Percentiles rank a stretch among this genome's conserved stretches.
phyloP scores from a whole-genome alignment of 164 flowering plant species.

The Buxus sempervirens region DNA sequence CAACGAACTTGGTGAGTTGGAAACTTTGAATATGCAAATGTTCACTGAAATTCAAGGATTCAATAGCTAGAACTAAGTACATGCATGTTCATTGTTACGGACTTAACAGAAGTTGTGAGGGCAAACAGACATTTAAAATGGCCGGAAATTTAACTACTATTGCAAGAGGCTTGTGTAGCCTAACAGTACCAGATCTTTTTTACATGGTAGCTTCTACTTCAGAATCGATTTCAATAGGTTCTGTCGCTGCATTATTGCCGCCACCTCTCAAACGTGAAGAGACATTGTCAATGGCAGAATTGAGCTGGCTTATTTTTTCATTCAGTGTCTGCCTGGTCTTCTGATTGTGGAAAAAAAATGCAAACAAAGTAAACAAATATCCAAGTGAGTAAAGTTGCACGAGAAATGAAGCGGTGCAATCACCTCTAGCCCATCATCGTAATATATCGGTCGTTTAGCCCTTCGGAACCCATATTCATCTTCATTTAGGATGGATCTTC shows the following conservation, averaged over 20 bases:
- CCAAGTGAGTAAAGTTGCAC: not conserved
- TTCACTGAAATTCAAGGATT: not conserved
- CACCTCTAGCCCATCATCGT: constrained; percentile 92
- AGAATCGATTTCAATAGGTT: constrained; percentile 51
- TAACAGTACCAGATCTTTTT: constrained; percentile 5
- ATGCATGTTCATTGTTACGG: not conserved
- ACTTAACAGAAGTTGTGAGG: not conserved
- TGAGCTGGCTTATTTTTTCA: constrained; percentile 74
- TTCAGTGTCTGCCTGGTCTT: constrained; percentile 74
- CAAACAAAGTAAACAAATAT: not conserved
- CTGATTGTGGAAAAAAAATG: constrained; percentile 35
- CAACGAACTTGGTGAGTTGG: not conserved
- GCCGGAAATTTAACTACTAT: not conserved
- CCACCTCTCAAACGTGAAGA: constrained; percentile 80
- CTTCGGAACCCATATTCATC: constrained; percentile 80
- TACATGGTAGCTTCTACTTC: constrained; percentile 57
- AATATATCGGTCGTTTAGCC: constrained; percentile 70
- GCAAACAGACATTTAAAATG: not conserved
- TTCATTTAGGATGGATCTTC: constrained; percentile 82
- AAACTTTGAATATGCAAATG: not conserved
- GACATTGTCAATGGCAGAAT: constrained; percentile 86
- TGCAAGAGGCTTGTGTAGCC: not conserved
- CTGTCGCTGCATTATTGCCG: constrained; percentile 41
- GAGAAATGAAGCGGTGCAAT: constrained; percentile 1
- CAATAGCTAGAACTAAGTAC: not conserved